Conservation (phyloP, 2,329 filamentous ascomycete species). For the Aspergillus brunneoviolaceus region DNA sequence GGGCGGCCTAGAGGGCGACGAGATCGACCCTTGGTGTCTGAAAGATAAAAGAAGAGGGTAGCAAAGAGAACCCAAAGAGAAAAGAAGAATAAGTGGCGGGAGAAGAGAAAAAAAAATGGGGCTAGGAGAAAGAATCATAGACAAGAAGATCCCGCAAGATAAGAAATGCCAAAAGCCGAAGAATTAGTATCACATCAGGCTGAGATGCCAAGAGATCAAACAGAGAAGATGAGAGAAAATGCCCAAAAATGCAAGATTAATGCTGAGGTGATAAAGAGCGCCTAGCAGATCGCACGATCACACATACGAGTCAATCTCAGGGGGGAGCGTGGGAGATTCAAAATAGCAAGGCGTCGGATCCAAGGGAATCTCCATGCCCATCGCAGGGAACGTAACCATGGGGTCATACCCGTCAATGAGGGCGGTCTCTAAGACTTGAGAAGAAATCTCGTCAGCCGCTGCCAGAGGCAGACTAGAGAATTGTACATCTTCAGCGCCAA, state of each 20-base stretch:
- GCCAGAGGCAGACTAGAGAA: slow-evolving; percentile 15
- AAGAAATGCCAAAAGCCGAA: neutral
- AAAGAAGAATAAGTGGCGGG: slow-evolving; percentile 9
- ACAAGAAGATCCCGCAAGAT: neutral
- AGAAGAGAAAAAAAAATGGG: slow-evolving; percentile 16
- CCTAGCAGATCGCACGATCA: slow-evolving; percentile 23
- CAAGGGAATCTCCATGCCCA: slow-evolving; percentile 34
- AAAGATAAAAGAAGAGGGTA: slow-evolving; percentile 10
- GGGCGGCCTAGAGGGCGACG: slow-evolving; percentile 10
- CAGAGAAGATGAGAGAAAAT: slow-evolving; percentile 11
- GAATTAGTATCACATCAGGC: slow-evolving; percentile 8
- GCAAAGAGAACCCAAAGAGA: slow-evolving; percentile 5
- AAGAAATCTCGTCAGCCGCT: slow-evolving; percentile 20
- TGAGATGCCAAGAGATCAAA: slow-evolving; percentile 3
- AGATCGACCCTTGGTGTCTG: slow-evolving; percentile 8
- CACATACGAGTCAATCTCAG: slow-evolving; percentile 39
- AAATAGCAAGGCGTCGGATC: slow-evolving; percentile 33
- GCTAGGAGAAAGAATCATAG: slow-evolving; percentile 4
- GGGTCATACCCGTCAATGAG: slow-evolving; percentile 32
- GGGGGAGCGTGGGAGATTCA: slow-evolving; percentile 31
- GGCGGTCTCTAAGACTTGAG: slow-evolving; percentile 29
- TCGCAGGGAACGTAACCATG: slow-evolving; percentile 26
- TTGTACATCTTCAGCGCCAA: slow-evolving; percentile 16
- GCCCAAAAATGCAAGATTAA: slow-evolving; percentile 1
- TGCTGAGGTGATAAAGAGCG: neutral